phyloP scores from a whole-genome alignment of 768 basidiomycete species.

The Auriscalpium vulgare region DNA sequence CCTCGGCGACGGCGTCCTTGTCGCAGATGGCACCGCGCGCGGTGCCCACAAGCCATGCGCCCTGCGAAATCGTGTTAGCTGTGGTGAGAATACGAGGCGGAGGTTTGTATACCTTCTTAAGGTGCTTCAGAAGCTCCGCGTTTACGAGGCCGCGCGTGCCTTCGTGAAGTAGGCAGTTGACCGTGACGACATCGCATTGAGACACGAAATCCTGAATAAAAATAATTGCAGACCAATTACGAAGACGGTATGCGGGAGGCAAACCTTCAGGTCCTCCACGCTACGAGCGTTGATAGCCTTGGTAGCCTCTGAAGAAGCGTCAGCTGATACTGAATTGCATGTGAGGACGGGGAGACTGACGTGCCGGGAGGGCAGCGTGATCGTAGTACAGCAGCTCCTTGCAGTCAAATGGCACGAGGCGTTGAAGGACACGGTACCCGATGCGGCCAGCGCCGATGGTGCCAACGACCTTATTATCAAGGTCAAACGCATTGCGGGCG shows the following conservation, averaged over 20 bases:
- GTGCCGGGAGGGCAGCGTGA: conserved; percentile 63
- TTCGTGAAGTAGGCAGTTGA: conserved; percentile 86
- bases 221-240: conserved; percentile 26
- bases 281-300: conserved; percentile 63
- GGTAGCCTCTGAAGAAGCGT: conserved; percentile 41
- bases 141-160: conserved; percentile 75
- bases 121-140: conserved; percentile 72
- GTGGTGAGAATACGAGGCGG: conserved; percentile 25
- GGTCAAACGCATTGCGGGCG: conserved; percentile 78
- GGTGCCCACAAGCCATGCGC: conserved; percentile 89
- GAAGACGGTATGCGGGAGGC: conserved; percentile 24
- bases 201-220: conserved; percentile 18
- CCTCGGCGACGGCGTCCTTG: conserved; percentile 69
- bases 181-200: conserved; percentile 74
- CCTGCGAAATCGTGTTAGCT: conserved; percentile 18
- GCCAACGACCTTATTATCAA: conserved; percentile 87
- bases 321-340: conserved; percentile 1
- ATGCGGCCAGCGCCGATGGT: conserved; percentile 80
- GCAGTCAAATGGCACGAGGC: conserved; percentile 75
- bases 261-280: conserved; percentile 66
- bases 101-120: conserved; percentile 54
- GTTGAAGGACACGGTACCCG: conserved; percentile 56
- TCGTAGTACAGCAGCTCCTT: conserved; percentile 91
- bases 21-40: conserved; percentile 90
- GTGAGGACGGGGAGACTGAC: conserved; percentile 22